phyloP scores from a whole-genome alignment of 257 asterid species.

The Gentiana macrophylla region DNA sequence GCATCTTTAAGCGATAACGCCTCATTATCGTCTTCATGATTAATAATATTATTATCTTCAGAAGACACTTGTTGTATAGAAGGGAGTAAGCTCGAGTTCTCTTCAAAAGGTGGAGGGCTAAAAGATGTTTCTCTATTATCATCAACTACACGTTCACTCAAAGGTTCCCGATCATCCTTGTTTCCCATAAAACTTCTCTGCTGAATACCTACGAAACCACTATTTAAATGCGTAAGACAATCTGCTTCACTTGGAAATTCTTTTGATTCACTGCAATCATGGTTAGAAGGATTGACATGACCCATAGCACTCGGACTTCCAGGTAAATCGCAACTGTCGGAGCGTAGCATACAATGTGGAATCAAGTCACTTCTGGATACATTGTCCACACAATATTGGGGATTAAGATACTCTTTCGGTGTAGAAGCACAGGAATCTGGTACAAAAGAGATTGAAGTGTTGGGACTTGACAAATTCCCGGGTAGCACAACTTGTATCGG shows the following conservation, averaged over 20 bases:
- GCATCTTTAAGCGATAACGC: slow-evolving; percentile 36
- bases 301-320: slow-evolving; percentile 12
- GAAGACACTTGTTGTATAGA: slow-evolving; percentile 15
- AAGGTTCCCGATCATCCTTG: neutral
- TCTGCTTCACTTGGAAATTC: slow-evolving; percentile 20
- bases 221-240: slow-evolving; percentile 16
- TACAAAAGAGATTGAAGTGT: slow-evolving; percentile 52
- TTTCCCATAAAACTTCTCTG: slow-evolving; percentile 8
- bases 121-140: slow-evolving; percentile 14
- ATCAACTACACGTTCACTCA: slow-evolving; percentile 14
- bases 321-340: slow-evolving; percentile 8
- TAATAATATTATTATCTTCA: slow-evolving; percentile 20
- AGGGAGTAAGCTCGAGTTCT: slow-evolving; percentile 12
- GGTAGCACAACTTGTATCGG: slow-evolving; percentile 59
- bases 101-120: slow-evolving; percentile 12
- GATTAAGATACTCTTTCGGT: slow-evolving; percentile 19
- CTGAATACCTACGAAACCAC: slow-evolving; percentile 12
- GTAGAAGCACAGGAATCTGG: slow-evolving; percentile 28
- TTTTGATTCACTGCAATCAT: slow-evolving; percentile 18
- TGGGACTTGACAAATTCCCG: slow-evolving; percentile 41
- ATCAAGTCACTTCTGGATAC: slow-evolving; percentile 20
- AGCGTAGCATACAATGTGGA: slow-evolving; percentile 19
- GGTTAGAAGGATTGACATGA: slow-evolving; percentile 12
- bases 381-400: slow-evolving; percentile 10
- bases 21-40: slow-evolving; percentile 20